These are phyloP conservation scores for Rubroshorea leprosula DNA, from an alignment of 345 rosid species.

Conservation along the genomic window DNA sequence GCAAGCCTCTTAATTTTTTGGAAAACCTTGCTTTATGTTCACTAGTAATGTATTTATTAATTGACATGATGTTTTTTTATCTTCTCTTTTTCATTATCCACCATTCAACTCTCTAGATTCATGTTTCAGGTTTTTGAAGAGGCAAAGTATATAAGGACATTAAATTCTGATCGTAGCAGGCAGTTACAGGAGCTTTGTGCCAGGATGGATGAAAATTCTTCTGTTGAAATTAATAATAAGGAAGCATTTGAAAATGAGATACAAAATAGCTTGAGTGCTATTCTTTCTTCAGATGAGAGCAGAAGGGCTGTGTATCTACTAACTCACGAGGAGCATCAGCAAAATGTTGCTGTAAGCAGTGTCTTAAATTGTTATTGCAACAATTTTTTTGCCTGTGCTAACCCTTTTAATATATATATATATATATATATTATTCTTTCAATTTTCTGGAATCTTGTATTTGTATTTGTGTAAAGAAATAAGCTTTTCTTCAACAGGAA, in stretches of 20 bases:
- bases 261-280: conserved; percentile 44
- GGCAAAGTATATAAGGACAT: conserved; percentile 57
- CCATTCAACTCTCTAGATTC: conserved; percentile 12
- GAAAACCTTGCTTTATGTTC: not conserved
- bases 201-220: conserved; percentile 53
- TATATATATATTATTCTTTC: conserved; percentile 1
- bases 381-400: conserved; percentile 1
- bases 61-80: not conserved
- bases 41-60: not conserved
- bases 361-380: conserved; percentile 1
- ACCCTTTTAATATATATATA: too few species aligned
- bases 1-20: not conserved
- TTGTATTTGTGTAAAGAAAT: not conserved
- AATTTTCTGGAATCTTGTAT: conserved; percentile 10
- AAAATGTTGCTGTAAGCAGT: conserved; percentile 66
- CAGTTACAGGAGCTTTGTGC: conserved; percentile 62
- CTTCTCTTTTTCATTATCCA: not conserved
- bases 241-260: conserved; percentile 78
- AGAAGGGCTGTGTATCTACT: conserved; percentile 67
- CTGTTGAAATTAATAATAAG: conserved; percentile 45
- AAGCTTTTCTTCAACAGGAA: conserved; percentile 40
- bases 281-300: conserved; percentile 74
- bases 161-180: conserved; percentile 58
- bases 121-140: conserved; percentile 64
- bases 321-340: conserved; percentile 79